Evolutionary conservation across 2,329 filamentous ascomycete species (phyloP), one percentile per base, ranked within the genome.

Genomic region (Neodidymelliopsis sp.): DNA sequence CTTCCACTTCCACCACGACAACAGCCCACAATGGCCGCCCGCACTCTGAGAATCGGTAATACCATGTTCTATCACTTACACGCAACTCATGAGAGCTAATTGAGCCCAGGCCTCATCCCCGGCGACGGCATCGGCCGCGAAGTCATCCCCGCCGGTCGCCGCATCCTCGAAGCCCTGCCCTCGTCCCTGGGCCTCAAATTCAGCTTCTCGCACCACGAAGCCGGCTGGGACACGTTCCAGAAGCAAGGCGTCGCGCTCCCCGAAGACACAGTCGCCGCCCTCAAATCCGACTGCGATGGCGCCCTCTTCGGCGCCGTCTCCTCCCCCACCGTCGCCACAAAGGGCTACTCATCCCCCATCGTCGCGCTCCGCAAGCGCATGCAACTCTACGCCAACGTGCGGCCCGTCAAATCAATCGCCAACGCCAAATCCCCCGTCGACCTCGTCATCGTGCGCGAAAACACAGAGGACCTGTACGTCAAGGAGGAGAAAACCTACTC

Each of bases 41-140:
- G 65, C 45, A 68, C 65, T 12, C 53, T 68, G 24, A 60, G 65
- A 56, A 67, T 67, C 53, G 65, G 64, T 66, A 57, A 15, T 31
- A 4, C 5, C 19, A 4, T 18, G 2, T 9, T 19, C n/a, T 25
- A 19, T 15, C 11, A 8, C 12, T 11, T 4, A 1, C 22, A 16
- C 7, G 10, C 13, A n/a, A 6, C 4, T 9, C 5, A 4, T 7
- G n/a, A 7, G 11, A 30, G 42, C 49, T 47, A 51, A 53, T 54
- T 54, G 33, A n/a, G 1, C 6, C 2, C 56, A 96, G 92, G 92
- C 74, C 89, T 97, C 67, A 97, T 99, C 73, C 90, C 94, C 66
- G 94, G 94, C 71, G 94, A 99, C 78, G 94, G 94, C 76, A 99
- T 99, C 77, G 94, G 94, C 77, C 90, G 90, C 73, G 94, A 99